These are phyloP conservation scores for Limonium bicolor DNA, from an alignment of 148 eudicot species.

Conservation along the genomic window DNA sequence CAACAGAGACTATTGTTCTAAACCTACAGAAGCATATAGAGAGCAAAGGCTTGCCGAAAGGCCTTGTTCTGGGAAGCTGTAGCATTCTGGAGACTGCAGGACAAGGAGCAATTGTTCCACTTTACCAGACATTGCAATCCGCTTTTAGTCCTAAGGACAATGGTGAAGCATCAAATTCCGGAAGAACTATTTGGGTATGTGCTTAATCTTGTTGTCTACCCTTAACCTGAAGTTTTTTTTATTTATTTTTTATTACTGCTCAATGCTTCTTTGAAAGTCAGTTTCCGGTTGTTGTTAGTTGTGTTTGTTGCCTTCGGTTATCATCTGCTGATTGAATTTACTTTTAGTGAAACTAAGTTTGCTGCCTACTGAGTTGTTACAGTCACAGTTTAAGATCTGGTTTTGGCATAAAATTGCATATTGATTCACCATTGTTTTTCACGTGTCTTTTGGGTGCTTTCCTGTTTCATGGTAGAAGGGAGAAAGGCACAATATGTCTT, in stretches of 20 bases:
- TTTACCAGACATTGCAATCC: constrained; percentile 71
- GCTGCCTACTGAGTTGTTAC: too few relatives aligned
- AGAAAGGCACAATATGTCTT: too few relatives aligned
- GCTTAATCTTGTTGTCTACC: constrained; percentile 5
- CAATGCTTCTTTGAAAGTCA: not conserved
- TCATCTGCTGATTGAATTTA: too few relatives aligned
- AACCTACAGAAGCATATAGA: constrained; percentile 55
- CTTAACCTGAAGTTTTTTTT: not conserved
- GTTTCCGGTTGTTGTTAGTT: too few relatives aligned
- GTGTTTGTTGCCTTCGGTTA: too few relatives aligned
- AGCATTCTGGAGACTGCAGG: constrained; percentile 90
- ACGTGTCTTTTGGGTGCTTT: too few relatives aligned
- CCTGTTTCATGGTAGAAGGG: too few relatives aligned
- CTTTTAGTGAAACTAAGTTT: too few relatives aligned
- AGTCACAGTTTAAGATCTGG: too few relatives aligned
- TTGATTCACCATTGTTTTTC: too few relatives aligned
- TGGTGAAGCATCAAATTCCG: constrained; percentile 23
- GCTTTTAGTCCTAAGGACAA: constrained; percentile 25
- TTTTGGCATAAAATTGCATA: too few relatives aligned
- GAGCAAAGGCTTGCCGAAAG: constrained; percentile 57
- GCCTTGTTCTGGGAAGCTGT: constrained; percentile 78
- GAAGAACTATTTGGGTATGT: constrained; percentile 77
- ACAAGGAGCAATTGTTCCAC: constrained; percentile 70
- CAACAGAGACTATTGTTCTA: constrained; percentile 70
- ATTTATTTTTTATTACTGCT: not conserved